Base-by-base conservation (phyloP, 352 stramenopile genomes). In the Phytophthora podocarpi region DNA sequence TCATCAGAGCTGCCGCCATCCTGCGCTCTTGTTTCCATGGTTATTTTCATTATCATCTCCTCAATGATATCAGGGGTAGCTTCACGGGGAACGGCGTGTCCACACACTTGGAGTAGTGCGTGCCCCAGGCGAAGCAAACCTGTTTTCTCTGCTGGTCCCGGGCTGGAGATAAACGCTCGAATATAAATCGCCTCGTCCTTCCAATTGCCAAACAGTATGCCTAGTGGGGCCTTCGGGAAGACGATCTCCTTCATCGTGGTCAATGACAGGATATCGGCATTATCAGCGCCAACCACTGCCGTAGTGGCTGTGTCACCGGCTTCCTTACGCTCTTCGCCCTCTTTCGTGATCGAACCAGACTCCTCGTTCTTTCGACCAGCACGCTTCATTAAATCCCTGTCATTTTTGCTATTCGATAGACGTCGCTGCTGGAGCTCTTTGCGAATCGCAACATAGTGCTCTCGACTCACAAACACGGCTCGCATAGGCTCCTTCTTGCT, bases 171-270 rank as follows among this genome's bases (percentile, higher is more conserved):
- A 47, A 93, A 95, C n/a, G 87, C 72, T 27, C 82, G 82, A 36
- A 95, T 76, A 51, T 83, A 93, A 40, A 81, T 83, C 5, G 79
- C 84, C 61, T 91, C 75, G 37, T 95, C 86, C 20, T 89, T 80
- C 75, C 83, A 82, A 53, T 91, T 93, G 21, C 86, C 84, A 71
- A 95, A 95, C 35, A 92, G 61, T 26, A 95, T 91, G 5, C 86
- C 86, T 0, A 95, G 59, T 21, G 86, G 86, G 5, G 78, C 47
- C 18, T 82, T 83, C 4, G 77, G 73, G 21, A 95, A 93, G 36
- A 77, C 52, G 15, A 95, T 65, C 36, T 85, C 84, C 20, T 80
- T 88, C 23, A 58, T 69, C 40, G 48, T 40, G 23, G 64, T 56
- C 9, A 39, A 56, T 15, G 59, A 42, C 10, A 76, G 40, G 2